Evolutionary conservation across 2,329 filamentous ascomycete genomes (phyloP).

Genomic region (Talaromyces rugulosus): DNA sequence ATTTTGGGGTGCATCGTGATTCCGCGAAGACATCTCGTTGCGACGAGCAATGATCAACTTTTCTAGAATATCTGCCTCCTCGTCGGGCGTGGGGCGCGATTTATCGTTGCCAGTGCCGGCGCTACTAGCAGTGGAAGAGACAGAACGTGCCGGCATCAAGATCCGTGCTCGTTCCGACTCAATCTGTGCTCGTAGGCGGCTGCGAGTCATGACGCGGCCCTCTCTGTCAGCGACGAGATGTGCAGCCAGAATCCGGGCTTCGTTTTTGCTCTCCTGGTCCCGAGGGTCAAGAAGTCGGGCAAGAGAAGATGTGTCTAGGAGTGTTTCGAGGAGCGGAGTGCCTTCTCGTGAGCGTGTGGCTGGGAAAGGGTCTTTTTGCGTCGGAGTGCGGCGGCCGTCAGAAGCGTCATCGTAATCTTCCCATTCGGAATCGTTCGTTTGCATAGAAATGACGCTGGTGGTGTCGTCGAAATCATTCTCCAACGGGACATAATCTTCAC

Average conservation of each 20-base stretch:
- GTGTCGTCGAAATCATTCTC: conserved; percentile 61
- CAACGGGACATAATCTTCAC: conserved; percentile 67
- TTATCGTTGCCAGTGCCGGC: conserved; percentile 16
- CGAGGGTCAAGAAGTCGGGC: conserved; percentile 77
- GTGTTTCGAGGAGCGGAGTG: conserved; percentile 58
- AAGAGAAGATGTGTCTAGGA: conserved; percentile 64
- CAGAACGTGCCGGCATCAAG: conserved; percentile 48
- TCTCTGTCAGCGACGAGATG: conserved; percentile 60
- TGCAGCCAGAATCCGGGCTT: conserved; percentile 75
- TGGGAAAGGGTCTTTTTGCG: conserved; percentile 58
- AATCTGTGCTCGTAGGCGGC: conserved; percentile 58
- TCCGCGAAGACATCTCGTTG: conserved; percentile 27
- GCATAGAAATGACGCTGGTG: conserved; percentile 74
- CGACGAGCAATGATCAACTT: conserved; percentile 55
- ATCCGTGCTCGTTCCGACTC: conserved; percentile 67
- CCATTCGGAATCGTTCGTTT: conserved; percentile 46
- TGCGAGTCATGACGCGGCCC: conserved; percentile 72
- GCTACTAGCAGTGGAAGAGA: conserved; percentile 21
- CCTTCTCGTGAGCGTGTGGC: conserved; percentile 39
- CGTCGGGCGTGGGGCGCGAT: conserved; percentile 40
- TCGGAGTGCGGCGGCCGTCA: conserved; percentile 65
- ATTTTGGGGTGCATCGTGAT: not conserved
- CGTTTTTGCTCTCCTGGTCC: conserved; percentile 70
- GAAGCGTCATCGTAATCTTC: conserved; percentile 44
- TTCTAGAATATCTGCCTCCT: conserved; percentile 58